phyloP scores from a whole-genome alignment of 495 filamentous ascomycete species.

The Aspergillus olivimuriae region DNA sequence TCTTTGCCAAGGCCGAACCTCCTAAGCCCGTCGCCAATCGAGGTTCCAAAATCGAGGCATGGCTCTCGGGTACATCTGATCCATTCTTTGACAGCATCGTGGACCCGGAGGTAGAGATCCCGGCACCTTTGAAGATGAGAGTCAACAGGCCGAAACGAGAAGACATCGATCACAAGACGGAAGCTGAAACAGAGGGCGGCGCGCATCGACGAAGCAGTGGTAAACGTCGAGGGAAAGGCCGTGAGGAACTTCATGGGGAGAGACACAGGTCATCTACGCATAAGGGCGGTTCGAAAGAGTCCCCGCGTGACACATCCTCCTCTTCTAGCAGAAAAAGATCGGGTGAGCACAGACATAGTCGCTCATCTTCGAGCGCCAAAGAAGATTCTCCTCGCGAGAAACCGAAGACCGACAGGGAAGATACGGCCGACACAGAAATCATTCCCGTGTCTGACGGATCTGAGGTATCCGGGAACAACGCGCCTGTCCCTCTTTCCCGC shows the following conservation, averaged over 20 bases:
- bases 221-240: constrained; percentile 22
- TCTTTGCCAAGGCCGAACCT: constrained; percentile 49
- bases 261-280: neutral
- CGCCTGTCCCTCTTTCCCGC: constrained; percentile 29
- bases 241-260: constrained; percentile 11
- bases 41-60: constrained; percentile 63
- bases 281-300: constrained; percentile 1
- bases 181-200: constrained; percentile 22
- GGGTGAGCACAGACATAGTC: constrained; percentile 7
- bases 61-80: constrained; percentile 67
- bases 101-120: constrained; percentile 34
- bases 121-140: constrained; percentile 38
- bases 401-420: constrained; percentile 16
- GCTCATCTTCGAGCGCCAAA: constrained; percentile 10
- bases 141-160: constrained; percentile 23
- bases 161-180: constrained; percentile 8
- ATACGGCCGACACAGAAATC: constrained; percentile 20
- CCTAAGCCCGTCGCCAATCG: constrained; percentile 34
- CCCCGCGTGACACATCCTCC: constrained; percentile 5
- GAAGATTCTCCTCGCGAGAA: constrained; percentile 16
- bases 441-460: constrained; percentile 29
- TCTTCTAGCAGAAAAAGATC: constrained; percentile 9
- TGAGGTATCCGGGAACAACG: constrained; percentile 35
- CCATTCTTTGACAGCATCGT: constrained; percentile 55
- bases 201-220: constrained; percentile 22